Evolutionary conservation across 2,329 filamentous ascomycete genomes (phyloP).

Genomic region (Endoconidiophora laricicola): DNA sequence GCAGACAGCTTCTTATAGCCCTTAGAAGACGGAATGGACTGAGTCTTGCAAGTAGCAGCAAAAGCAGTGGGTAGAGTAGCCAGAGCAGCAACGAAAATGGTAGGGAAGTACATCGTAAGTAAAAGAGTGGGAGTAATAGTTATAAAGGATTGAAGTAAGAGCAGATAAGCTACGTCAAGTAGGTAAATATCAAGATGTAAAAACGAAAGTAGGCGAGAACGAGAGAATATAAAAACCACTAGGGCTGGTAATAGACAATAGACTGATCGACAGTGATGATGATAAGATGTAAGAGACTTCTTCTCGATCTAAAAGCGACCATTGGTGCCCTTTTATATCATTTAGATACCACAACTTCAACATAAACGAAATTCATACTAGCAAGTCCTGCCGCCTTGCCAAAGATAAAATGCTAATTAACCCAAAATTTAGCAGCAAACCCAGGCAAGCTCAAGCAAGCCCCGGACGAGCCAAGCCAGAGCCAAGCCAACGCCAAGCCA

Average conservation of each 20-base stretch:
- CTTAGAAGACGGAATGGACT: not conserved
- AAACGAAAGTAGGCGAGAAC: not conserved
- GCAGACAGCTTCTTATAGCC: slow-evolving; percentile 1
- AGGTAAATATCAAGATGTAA: not conserved
- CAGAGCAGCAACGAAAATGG: not conserved
- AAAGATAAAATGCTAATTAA: not conserved
- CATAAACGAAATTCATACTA: not conserved
- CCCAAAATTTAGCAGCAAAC: not conserved
- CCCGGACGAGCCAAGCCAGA: not conserved
- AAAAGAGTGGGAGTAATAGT: not conserved
- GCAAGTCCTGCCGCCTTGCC: no score
- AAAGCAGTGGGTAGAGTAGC: not conserved
- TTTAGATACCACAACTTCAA: not conserved
- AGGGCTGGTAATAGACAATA: slow-evolving; percentile 1
- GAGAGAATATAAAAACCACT: slow-evolving; percentile 2
- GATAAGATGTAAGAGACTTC: not conserved
- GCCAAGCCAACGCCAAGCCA: not conserved
- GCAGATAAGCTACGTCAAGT: not conserved
- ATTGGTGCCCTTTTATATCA: not conserved
- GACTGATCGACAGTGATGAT: not conserved
- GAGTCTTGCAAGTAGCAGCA: slow-evolving; percentile 13
- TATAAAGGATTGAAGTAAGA: not conserved
- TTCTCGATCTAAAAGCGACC: not conserved
- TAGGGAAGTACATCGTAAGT: slow-evolving; percentile 4
- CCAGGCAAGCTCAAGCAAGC: not conserved